Evolutionary conservation across 345 rosid species (phyloP), one percentile per base, ranked within the genome.

Genomic region (Nasturtium officinale): DNA sequence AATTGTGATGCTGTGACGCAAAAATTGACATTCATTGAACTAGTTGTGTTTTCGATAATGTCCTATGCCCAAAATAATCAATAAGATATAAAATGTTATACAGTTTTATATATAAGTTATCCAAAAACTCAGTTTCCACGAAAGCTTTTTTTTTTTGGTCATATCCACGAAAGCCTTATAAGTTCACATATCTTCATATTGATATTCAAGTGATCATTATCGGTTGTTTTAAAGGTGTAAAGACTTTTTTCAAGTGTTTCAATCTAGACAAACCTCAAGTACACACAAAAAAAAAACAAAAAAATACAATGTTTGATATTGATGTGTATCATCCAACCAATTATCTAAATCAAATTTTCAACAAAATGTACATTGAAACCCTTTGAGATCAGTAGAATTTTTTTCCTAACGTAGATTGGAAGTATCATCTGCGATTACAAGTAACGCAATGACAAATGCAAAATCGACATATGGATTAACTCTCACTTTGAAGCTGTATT

Each of bases 391-490:
- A 35, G 47, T 52, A 20, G 1, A 54, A 42, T 0, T 0, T 28
- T 0, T 64, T 4, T 4, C 53, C 16, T 54, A 61, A 54, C 79
- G 64, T 38, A 61, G 45, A 71, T 50, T 64, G 46, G 59, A 16
- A 12, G 70, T 28, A 72, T 51, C 63, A 67, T 46, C 78, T 28
- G 51, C 33, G 21, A 79, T 76, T 12, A 81, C 61, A 46, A 70
- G 65, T 58, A 78, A 68, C 7, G 82, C 82, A 2, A 74, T 38
- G 35, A 84, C 81, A 59, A 86, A 83, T 21, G 90, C 87, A 32
- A 53, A 77, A 61, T 86, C 84, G 2, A 84, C 86, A 48, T 80
- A 79, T 32, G 90, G 85, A 61, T 65, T 78, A n/a, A 82, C 74
- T 60, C 69, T 81, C 37, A 84, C 79, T 53, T 59, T 79, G 76